Base-by-base conservation (phyloP, 352 stramenopile species). In the Phytophthora lateralis region DNA sequence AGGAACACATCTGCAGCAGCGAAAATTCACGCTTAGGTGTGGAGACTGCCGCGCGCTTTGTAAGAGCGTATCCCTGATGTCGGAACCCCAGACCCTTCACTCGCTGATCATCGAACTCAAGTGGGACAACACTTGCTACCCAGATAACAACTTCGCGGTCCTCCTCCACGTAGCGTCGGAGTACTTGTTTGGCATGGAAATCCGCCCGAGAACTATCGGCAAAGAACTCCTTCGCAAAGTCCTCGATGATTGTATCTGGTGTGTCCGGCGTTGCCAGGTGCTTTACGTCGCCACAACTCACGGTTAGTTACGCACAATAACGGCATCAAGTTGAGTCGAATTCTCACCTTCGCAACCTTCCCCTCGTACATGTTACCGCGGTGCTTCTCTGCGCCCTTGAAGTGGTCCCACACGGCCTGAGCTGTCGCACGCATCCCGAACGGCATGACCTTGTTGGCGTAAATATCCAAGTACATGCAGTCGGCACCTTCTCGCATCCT, bases 381-480 rank as follows among this genome's bases (percentile, higher is more conserved):
- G 46, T 80, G 63, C n/a, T 80, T 75, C 48, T 77, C 70, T 24
- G 64, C 68, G 10, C 70, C 68, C 14, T 76, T 76, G 53, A 77
- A 80, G 37, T 80, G 72, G n/a, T 68, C 30, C 72, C 72, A 80
- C 45, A 80, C 72, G 0, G 72, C 72, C 52, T 73, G 53, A 34
- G 64, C 72, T 9, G 72, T 75, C 29, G 68, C 56, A 6, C 63
- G 63, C 68, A 80, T 75, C 17, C 63, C 72, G 52, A 80, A 80
- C n/a, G 72, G 72, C 60, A 80, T 66, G 18, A 80, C 48, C 42
- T 77, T 76, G 64, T 75, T 80, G 8, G 72, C 68, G 27, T 66
- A 77, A 46, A 80, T 80, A 39, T 80, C 72, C n/a, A 80, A 59
- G 34, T 77, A 76, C 56, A 80, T 80, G 46, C 32, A 70, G 38